A percentile compares a stretch with the other conserved stretches of the same genome.
phyloP scores from a whole-genome alignment of 176 grass and related monocot genomes.

The Thinopyrum elongatum region DNA sequence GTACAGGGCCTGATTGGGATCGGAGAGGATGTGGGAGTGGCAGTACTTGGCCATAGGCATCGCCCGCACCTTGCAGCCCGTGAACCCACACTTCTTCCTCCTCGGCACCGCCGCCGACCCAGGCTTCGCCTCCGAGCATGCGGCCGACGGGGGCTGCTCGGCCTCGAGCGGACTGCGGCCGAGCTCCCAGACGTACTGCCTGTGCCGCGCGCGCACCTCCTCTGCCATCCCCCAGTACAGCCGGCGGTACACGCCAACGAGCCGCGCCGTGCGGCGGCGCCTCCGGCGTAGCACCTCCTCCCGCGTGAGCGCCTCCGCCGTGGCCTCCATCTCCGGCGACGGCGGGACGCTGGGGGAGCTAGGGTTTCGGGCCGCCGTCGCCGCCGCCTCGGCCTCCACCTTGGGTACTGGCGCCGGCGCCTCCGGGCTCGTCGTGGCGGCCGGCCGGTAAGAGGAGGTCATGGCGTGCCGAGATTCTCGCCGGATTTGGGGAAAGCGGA shows the following conservation, averaged over 20 bases:
- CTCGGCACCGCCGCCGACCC: constrained; percentile 10
- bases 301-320: constrained; percentile 62
- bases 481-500: not conserved
- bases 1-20: constrained; percentile 75
- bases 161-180: constrained; percentile 63
- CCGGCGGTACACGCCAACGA: constrained; percentile 44
- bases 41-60: constrained; percentile 83
- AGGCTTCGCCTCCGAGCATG: constrained; percentile 13
- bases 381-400: not conserved
- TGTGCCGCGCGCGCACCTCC: constrained; percentile 70
- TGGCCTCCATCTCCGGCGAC: constrained; percentile 37
- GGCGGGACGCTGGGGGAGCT: constrained; percentile 9
- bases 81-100: constrained; percentile 78
- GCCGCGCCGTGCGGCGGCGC: constrained; percentile 34
- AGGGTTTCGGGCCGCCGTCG: constrained; percentile 4
- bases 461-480: constrained; percentile 18
- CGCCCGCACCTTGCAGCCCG: constrained; percentile 81
- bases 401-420: not conserved
- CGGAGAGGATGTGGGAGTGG: constrained; percentile 76
- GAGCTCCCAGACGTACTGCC: constrained; percentile 76
- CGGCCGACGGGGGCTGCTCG: constrained; percentile 18
- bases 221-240: constrained; percentile 78
- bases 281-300: constrained; percentile 85
- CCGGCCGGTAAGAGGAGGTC: not conserved
- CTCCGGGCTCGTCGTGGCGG: not conserved